Evolutionary conservation across 2,329 filamentous ascomycete genomes (phyloP), one percentile per base, ranked within the genome.

Genomic region (Aaosphaeria pasadenensis): DNA sequence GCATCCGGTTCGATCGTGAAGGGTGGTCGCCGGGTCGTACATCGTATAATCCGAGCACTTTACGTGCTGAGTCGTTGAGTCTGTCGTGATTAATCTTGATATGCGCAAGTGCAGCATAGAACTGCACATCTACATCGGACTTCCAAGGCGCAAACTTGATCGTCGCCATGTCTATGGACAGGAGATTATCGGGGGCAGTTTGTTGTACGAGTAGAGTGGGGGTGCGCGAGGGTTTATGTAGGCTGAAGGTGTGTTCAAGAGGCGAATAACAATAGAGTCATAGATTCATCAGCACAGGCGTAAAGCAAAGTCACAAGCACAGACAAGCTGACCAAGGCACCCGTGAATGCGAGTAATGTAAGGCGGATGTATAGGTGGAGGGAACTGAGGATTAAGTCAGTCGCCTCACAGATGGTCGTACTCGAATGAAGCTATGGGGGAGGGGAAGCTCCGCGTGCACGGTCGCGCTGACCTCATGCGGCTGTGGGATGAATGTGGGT

Each of bases 51-150:
- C 94, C 94, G 30, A 95, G 79, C 3, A 97, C 81, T 51, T 87
- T 86, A 40, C 92, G 88, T 28, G 91, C 88, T 7, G 91, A 95
- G 71, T 95, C 92, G 74, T 96, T 89, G 44, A 99, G 88, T 74
- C 91, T 96, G 75, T 96, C 94, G 80, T 95, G 87, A 70, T 97
- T 91, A 67, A 99, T 90, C 74, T 99, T 99, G 57, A 87, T 88
- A 5, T 87, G 84, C 50, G 95, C 94, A n/a, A 99, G 82, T 5
- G 90, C 86, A 41, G 89, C 87, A 69, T 96, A 99, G 73, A 99
- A 99, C 40, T 91, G 89, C 39, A 97, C 80, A 69, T 99, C 94
- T 65, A 97, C 91, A 73, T 96, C 90, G 43, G 92, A 96, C 38
- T 86, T 83, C 77, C 96, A 97, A 1, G 92, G 87, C 51, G 90